Conservation (phyloP, 768 basidiomycete species). For the Mycena amicta region DNA sequence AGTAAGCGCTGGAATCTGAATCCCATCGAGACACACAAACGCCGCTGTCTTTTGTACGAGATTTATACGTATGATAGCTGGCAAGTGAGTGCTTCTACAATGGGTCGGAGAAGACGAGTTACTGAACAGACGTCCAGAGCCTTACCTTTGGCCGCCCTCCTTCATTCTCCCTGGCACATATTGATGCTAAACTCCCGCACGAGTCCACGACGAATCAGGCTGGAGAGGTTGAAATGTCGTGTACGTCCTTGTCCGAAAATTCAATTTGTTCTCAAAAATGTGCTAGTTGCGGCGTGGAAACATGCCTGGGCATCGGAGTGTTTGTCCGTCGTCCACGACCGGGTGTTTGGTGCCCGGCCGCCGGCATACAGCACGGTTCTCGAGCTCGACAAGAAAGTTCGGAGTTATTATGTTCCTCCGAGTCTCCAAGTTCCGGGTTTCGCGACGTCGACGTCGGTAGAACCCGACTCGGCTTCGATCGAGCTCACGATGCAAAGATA, state of each 20-base stretch:
- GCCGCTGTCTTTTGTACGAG: slow-evolving; percentile 66
- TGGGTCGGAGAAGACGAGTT: background rate
- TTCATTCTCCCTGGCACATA: slow-evolving; percentile 58
- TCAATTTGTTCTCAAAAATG: slow-evolving; percentile 2
- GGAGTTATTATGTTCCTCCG: slow-evolving; percentile 63
- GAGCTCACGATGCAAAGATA: slow-evolving; percentile 71
- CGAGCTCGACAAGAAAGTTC: slow-evolving; percentile 68
- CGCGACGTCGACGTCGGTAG: slow-evolving; percentile 44
- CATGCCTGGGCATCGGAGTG: slow-evolving; percentile 66
- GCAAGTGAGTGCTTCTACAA: slow-evolving; percentile 51
- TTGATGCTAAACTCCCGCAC: slow-evolving; percentile 57
- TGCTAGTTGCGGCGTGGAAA: slow-evolving; percentile 67
- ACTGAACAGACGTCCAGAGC: slow-evolving; percentile 44
- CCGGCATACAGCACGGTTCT: slow-evolving; percentile 64
- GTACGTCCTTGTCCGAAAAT: slow-evolving; percentile 38
- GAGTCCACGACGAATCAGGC: slow-evolving; percentile 44
- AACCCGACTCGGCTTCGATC: slow-evolving; percentile 50
- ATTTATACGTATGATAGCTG: slow-evolving; percentile 69
- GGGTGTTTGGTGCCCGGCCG: slow-evolving; percentile 64
- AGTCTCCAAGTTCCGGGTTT: slow-evolving; percentile 69
- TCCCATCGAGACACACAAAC: slow-evolving; percentile 55
- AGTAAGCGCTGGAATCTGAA: slow-evolving; percentile 66
- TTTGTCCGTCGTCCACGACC: slow-evolving; percentile 64
- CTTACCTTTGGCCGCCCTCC: slow-evolving; percentile 74
- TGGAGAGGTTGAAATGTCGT: slow-evolving; percentile 63